A percentile compares a stretch with the other conserved stretches of the same genome.
Conservation (phyloP, 768 basidiomycete genomes). For the Agaricus subrufescens region DNA sequence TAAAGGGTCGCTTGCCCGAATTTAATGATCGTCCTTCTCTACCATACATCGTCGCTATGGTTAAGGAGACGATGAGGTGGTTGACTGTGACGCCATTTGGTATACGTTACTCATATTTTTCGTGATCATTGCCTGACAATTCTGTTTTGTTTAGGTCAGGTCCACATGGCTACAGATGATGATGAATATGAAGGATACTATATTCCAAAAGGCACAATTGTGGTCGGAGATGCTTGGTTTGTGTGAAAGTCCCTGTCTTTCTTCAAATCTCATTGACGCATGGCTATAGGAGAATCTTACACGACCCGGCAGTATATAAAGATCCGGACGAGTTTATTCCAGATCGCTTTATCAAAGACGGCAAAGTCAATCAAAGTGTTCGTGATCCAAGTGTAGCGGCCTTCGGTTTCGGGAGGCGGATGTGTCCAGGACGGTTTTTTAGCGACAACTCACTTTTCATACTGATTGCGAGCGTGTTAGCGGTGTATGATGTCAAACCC, state of each 20-base stretch:
- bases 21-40: slow-evolving; percentile 26
- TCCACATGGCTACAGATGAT: background rate
- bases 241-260: background rate
- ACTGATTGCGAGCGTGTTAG: slow-evolving; percentile 13
- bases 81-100: slow-evolving; percentile 13
- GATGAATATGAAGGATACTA: slow-evolving; percentile 12
- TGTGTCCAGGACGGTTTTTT: slow-evolving; percentile 18
- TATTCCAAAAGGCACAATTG: slow-evolving; percentile 13
- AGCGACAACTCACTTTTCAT: slow-evolving; percentile 13
- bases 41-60: slow-evolving; percentile 31
- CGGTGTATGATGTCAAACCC: slow-evolving; percentile 15
- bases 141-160: background rate
- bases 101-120: background rate
- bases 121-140: background rate
- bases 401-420: slow-evolving; percentile 11
- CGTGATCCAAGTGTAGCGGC: slow-evolving; percentile 6
- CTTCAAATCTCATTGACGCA: background rate
- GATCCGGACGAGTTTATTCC: slow-evolving; percentile 12
- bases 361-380: background rate
- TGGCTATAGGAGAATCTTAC: slow-evolving; percentile 12
- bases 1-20: slow-evolving; percentile 32
- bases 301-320: slow-evolving; percentile 11
- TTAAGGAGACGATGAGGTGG: slow-evolving; percentile 26
- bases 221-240: slow-evolving; percentile 14
- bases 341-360: slow-evolving; percentile 14